A percentile compares a stretch with the other conserved stretches of the same genome.
These are phyloP conservation scores for Candida pseudofarinosa DNA, from an alignment of 805 yeast species.

Conservation along the genomic window DNA sequence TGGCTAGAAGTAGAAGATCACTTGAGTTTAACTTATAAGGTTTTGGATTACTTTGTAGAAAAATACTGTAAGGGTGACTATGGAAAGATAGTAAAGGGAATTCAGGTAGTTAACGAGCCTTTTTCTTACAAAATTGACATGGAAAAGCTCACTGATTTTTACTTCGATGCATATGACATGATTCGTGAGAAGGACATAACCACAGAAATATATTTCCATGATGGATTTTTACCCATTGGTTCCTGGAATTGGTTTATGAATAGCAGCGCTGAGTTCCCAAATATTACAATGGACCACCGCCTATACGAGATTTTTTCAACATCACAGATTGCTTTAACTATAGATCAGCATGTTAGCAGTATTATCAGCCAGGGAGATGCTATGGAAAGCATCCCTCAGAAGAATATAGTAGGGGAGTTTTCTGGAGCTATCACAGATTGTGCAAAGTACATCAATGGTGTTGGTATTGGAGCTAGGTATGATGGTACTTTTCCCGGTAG, in stretches of 20 bases:
- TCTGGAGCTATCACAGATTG: slow-evolving; percentile 74
- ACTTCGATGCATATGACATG: slow-evolving; percentile 13
- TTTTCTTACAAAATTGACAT: slow-evolving; percentile 20
- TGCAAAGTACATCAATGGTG: slow-evolving; percentile 66
- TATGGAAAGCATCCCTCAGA: slow-evolving; percentile 34
- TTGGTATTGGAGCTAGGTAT: slow-evolving; percentile 60
- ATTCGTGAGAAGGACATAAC: slow-evolving; percentile 6
- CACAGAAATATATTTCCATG: slow-evolving; percentile 11
- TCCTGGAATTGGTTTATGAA: slow-evolving; percentile 14
- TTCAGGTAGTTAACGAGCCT: slow-evolving; percentile 28
- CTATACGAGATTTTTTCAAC: slow-evolving; percentile 21
- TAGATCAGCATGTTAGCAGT: slow-evolving; percentile 11
- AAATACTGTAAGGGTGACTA: slow-evolving; percentile 11
- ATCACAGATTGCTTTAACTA: slow-evolving; percentile 9
- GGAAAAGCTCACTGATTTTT: slow-evolving; percentile 18
- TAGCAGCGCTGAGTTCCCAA: slow-evolving; percentile 2
- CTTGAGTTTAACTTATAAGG: slow-evolving; percentile 7
- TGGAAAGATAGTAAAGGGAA: slow-evolving; percentile 14
- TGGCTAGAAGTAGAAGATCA: slow-evolving; percentile 12
- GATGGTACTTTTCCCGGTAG: slow-evolving; percentile 40
- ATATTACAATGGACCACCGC: slow-evolving; percentile 23
- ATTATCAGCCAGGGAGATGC: slow-evolving; percentile 16
- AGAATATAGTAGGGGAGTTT: slow-evolving; percentile 65
- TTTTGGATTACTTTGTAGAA: slow-evolving; percentile 12
- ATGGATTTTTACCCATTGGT: slow-evolving; percentile 15